These are phyloP conservation scores for Globisporangium mamillatum DNA, from an alignment of 352 stramenopile species.

Conservation along the genomic window DNA sequence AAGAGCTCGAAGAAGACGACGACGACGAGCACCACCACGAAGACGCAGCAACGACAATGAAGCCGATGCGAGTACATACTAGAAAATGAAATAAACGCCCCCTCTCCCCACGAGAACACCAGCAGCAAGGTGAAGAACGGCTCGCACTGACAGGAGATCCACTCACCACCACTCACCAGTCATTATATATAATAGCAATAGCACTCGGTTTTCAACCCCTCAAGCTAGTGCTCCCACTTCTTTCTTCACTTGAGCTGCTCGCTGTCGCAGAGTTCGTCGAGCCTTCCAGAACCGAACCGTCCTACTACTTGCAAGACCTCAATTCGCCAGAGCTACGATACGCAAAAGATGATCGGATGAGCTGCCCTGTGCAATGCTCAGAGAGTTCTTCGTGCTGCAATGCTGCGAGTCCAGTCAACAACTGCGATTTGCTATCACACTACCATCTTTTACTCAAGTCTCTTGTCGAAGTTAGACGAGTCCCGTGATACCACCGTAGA, in stretches of 20 bases:
- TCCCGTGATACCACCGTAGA: background rate
- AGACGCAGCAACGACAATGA: background rate
- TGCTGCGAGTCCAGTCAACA: too few relatives aligned
- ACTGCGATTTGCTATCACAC: too few relatives aligned
- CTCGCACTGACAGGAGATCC: background rate
- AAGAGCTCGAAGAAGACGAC: constrained; percentile 13
- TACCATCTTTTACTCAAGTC: too few relatives aligned
- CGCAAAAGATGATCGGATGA: background rate
- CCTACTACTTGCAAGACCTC: background rate
- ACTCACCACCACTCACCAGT: background rate
- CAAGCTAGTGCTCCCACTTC: background rate
- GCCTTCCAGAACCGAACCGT: background rate
- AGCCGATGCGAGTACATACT: background rate
- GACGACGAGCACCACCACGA: background rate
- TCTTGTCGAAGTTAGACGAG: too few relatives aligned
- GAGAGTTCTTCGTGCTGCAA: background rate
- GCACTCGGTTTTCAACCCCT: background rate
- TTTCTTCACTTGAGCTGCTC: background rate
- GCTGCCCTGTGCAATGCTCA: background rate
- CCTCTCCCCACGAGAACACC: background rate
- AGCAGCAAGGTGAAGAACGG: background rate
- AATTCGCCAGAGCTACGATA: background rate
- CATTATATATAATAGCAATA: constrained; percentile 12
- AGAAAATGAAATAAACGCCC: constrained; percentile 1
- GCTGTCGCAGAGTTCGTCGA: background rate